These are phyloP conservation scores for Calocybe cyanea DNA, from an alignment of 768 basidiomycete species.

Conservation along the genomic window DNA sequence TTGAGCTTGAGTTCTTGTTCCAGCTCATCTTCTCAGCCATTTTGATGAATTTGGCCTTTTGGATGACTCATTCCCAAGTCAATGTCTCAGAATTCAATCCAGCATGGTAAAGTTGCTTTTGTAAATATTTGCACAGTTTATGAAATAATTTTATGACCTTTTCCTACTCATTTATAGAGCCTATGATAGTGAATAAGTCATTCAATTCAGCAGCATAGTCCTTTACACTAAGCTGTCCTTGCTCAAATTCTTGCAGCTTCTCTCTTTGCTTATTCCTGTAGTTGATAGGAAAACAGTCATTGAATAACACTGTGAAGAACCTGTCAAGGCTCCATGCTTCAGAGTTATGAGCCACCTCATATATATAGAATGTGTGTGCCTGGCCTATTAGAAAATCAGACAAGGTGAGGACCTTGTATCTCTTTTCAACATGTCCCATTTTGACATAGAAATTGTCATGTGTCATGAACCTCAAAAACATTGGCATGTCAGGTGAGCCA, in stretches of 20 bases:
- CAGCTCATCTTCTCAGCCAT: too few relatives aligned
- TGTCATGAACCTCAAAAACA: too few relatives aligned
- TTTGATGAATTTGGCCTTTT: too few relatives aligned
- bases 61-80: too few relatives aligned
- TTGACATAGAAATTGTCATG: too few relatives aligned
- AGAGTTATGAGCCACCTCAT: too few relatives aligned
- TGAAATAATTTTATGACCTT: conserved; percentile 31
- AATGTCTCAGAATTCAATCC: conserved; percentile 26
- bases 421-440: too few relatives aligned
- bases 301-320: conserved; percentile 3
- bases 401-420: too few relatives aligned
- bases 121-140: conserved; percentile 23
- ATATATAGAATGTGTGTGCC: too few relatives aligned
- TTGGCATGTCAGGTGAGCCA: too few relatives aligned
- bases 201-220: conserved; percentile 28
- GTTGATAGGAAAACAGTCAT: conserved; percentile 8
- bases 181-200: conserved; percentile 25
- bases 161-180: conserved; percentile 19
- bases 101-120: conserved; percentile 23
- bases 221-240: conserved; percentile 20
- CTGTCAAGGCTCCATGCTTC: not conserved
- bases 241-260: conserved; percentile 19
- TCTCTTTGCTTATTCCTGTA: conserved; percentile 23
- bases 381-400: too few relatives aligned
- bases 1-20: too few relatives aligned